Evolutionary conservation across 345 rosid species (phyloP), one percentile per base, ranked within the genome.

Genomic region (Ceriops tagal): DNA sequence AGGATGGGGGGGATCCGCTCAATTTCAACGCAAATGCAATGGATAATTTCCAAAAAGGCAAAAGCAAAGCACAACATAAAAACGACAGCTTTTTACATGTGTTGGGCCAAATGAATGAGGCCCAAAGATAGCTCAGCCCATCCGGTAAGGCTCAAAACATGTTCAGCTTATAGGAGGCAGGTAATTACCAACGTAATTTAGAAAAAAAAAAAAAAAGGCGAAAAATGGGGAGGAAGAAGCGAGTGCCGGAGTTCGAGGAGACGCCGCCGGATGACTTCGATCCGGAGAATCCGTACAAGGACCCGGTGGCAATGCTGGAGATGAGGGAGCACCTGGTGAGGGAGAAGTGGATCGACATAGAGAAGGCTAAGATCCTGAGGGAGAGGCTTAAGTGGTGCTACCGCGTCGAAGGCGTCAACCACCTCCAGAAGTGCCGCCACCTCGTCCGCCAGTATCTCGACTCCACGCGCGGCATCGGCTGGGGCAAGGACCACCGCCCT

Each of bases 401-500:
- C 76, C 96, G 99, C 69, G 74, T 96, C 78, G 99, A 96, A 78
- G 99, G 99, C 11, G 79, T 96, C 67, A 92, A 96, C 76, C 98
- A 96, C 70, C 96, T 83, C 69, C 99, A 96, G 85, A 96, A 92
- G 62, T 96, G 98, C 75, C 99, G 98, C 73, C 91, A 90, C 75
- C 96, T 92, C 67, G 98, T 96, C 61, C 81, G 79, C 20, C 91
- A 89, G 85, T 92, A 96, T 75, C 96, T 96, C 58, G 98, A 96
- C 7, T 75, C 98, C 64, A 96, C 99, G 56, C 99, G 99, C 16
- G 98, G 98, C 75, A 78, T 96, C 78, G 99, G 99, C 55, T 96
- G 98, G 99, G 93, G 96, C 80, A 96, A 96, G 74, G 99, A 96
- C 53, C 93, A 90, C 61, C 99, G 99, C 30, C 99, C 92, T 64